Percentiles rank a stretch among this genome's conserved stretches.
Evolutionary conservation across 129 eudicot species (phyloP).

Genomic region (Smallanthus sonchifolius): DNA sequence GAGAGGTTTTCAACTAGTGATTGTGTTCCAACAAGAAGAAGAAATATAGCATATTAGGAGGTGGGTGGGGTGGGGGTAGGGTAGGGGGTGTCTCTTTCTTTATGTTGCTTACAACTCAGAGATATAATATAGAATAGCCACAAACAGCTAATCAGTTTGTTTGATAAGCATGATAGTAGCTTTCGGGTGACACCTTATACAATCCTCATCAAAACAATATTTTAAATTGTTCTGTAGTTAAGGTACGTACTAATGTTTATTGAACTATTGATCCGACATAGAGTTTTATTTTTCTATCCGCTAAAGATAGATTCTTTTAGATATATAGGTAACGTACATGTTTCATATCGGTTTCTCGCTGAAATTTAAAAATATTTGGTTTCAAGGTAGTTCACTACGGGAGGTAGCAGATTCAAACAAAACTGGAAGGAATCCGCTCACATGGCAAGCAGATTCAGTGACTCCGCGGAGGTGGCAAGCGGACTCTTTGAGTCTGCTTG

Average conservation of each 20-base stretch:
- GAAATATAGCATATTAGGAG: conserved; percentile 14
- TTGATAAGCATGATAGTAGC: conserved; percentile 32
- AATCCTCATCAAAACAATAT: conserved; percentile 20
- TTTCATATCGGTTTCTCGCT: too few species aligned
- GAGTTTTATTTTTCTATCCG: neutral
- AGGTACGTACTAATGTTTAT: neutral
- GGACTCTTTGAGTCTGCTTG: too few species aligned
- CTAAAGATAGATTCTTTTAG: neutral
- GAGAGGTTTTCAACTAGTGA: conserved; percentile 20
- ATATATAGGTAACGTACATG: too few species aligned
- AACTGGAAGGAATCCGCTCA: too few species aligned
- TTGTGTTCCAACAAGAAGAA: conserved; percentile 26
- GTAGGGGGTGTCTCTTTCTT: conserved; percentile 22
- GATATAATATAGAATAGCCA: conserved; percentile 18
- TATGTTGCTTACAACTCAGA: conserved; percentile 41
- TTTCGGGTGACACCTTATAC: conserved; percentile 26
- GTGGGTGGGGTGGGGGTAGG: neutral
- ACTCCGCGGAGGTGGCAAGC: too few species aligned
- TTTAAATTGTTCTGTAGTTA: conserved; percentile 14
- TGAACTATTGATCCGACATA: neutral
- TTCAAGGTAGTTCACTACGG: too few species aligned
- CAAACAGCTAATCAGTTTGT: conserved; percentile 38
- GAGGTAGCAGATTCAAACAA: too few species aligned
- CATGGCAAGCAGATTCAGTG: too few species aligned
- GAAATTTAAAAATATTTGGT: too few species aligned